phyloP scores from a whole-genome alignment of 805 yeast species.

The Suhomyces kilbournensis region DNA sequence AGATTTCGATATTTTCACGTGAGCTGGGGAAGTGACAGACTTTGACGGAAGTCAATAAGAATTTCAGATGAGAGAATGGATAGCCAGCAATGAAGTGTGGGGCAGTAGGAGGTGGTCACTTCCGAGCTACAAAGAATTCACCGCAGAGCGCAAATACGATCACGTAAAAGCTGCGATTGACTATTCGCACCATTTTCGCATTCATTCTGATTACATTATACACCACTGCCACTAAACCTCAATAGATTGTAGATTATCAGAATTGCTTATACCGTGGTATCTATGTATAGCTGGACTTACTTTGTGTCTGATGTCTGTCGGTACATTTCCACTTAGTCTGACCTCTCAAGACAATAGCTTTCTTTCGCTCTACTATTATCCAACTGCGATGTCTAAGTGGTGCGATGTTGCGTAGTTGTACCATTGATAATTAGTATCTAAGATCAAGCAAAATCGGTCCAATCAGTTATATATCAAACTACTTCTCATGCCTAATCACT shows the following conservation, averaged over 20 bases:
- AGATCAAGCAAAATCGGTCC: no score
- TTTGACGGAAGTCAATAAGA: neutral
- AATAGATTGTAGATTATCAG: no score
- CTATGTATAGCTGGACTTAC: no score
- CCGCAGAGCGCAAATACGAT: neutral
- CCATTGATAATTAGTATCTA: neutral
- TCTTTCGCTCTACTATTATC: neutral
- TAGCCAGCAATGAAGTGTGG: no score
- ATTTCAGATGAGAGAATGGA: no score
- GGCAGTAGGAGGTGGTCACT: neutral
- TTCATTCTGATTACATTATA: no score
- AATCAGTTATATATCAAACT: no score
- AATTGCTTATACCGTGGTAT: neutral
- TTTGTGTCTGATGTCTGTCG: no score
- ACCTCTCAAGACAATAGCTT: neutral
- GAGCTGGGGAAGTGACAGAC: neutral
- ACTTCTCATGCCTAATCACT: no score
- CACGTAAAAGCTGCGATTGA: neutral
- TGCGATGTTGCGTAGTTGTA: neutral
- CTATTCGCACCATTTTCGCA: neutral
- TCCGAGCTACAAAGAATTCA: neutral
- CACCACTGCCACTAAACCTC: neutral
- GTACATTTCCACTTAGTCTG: no score
- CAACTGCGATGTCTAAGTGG: neutral
- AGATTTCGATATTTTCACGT: conserved; percentile 1